Evolutionary conservation across 257 asterid genomes (phyloP), one percentile per base, ranked within the genome.

Genomic region (Mentha longifolia): DNA sequence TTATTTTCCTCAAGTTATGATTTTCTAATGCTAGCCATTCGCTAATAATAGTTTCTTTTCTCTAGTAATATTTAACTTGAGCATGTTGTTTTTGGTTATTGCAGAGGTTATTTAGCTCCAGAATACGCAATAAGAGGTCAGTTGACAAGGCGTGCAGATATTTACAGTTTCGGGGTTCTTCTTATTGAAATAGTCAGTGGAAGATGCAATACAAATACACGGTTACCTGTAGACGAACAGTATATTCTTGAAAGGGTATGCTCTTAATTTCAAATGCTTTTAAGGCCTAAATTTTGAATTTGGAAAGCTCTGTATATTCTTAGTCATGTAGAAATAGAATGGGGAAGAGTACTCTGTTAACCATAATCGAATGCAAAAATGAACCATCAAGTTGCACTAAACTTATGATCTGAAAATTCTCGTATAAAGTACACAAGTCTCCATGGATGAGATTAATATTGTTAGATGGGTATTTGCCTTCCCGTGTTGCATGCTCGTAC

Each of bases 41-140:
- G 17, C 57, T 55, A 31, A 12, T 41, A 13, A 16, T 71, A 31
- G 61, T 49, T 60, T 31, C 3, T 61, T 45, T 49, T 28, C 47
- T 47, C 10, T 9, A 46, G 50, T 49, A 31, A 59, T 37, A 64
- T 33, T 9, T 17, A 64, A 62, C 67, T 61, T 41, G 60, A 73
- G 42, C 45, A 25, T 74, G 33, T 28, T 35, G 5, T 56, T 4
- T 51, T 15, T 31, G 77, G 77, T 61, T 72, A 41, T 71, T 76
- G 67, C 94, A 95, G 98, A 70, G 99, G 99, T 52, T 95, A 95
- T 83, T 83, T 95, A 88, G 99, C 99, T 52, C 99, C 99, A 12
- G 99, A 95, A 77, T 95, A 95, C 73, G 99, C 99, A 30, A 69
- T 92, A 65, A 82, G 96, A 77, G 95, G 98, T 22, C 95, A 92